A percentile compares a stretch with the other conserved stretches of the same genome.
These are phyloP conservation scores for Colletotrichum tropicicola DNA, from an alignment of 2,329 filamentous ascomycete genomes.

Conservation along the genomic window DNA sequence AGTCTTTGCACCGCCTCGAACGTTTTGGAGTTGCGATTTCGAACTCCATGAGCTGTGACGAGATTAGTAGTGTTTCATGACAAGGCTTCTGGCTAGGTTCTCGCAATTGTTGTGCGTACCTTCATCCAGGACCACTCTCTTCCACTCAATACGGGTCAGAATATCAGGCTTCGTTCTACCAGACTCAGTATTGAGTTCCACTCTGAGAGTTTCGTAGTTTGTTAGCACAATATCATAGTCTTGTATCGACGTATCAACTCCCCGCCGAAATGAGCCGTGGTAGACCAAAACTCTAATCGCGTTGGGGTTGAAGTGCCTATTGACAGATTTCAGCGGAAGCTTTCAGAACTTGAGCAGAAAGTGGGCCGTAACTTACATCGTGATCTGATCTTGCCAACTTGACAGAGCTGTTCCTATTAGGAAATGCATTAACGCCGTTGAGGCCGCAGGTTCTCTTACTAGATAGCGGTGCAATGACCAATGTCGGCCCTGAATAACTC, in stretches of 20 bases:
- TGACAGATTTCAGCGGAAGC: too few species aligned
- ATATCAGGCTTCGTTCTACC: neutral
- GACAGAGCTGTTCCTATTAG: neutral
- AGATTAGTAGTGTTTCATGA: neutral
- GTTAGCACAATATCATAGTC: neutral
- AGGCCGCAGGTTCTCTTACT: neutral
- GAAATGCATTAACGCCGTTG: too few species aligned
- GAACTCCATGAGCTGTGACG: neutral
- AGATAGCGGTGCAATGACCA: neutral
- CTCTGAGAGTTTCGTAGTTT: neutral
- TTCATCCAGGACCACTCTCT: neutral
- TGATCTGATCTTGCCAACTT: neutral
- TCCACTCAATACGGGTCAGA: neutral
- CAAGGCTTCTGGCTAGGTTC: neutral
- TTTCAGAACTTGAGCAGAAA: neutral
- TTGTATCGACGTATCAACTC: neutral
- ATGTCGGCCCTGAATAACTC: neutral
- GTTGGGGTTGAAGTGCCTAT: neutral
- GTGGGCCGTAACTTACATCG: neutral
- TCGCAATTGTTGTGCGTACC: neutral
- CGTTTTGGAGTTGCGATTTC: neutral
- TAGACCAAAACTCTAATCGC: neutral
- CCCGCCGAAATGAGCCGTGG: neutral
- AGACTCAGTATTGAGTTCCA: too few species aligned
- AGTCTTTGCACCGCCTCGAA: neutral